Evolutionary conservation across 805 yeast species (phyloP), one percentile per base, ranked within the genome.

Genomic region (Wickerhamiella shivajii): DNA sequence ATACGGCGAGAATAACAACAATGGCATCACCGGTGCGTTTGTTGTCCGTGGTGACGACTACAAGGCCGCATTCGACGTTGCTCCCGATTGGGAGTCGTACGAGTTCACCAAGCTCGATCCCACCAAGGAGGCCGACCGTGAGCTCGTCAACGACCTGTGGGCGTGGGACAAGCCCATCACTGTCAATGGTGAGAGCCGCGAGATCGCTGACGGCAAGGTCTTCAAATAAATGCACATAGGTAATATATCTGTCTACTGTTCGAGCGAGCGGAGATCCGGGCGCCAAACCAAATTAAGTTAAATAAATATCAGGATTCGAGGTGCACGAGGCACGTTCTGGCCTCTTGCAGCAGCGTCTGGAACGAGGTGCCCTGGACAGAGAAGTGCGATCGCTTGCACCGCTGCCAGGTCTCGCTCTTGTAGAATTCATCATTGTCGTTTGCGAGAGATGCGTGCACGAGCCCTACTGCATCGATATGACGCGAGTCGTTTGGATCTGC

Each of bases 81-180:
- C 97, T 56, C 96, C 98, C 61, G 98, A 90, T 66, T 84, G 93
- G 93, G 97, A 87, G 67, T 81, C 95, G 31, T 87, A 81, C 67
- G 56, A 58, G 39, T 83, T 71, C 78, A 64, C 72, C 56, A 75
- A 80, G 67, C 68, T 87, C 54, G 96, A 87, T 57, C 70, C 77
- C 41, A 51, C 83, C 51, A 71, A 71, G 48, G 72, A 70, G 47
- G 90, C 71, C 56, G 80, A 70, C 68, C 76, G 69, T 63, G 79
- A 67, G 44, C 80, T 81, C 55, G 61, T 90, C 51, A 68, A 79
- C 63, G 80, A 84, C 73, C 68, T 84, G 76, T 81, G 93, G 77
- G 93, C 96, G 50, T 87, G 97, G 97, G 98, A 87, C 61, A 73
- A 83, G 68, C 97, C 97, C 48, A 72, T 84, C 47, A 60, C 60